Conservation (phyloP, 371 early-diverging fungal genomes). For the Mortierella sp. region DNA sequence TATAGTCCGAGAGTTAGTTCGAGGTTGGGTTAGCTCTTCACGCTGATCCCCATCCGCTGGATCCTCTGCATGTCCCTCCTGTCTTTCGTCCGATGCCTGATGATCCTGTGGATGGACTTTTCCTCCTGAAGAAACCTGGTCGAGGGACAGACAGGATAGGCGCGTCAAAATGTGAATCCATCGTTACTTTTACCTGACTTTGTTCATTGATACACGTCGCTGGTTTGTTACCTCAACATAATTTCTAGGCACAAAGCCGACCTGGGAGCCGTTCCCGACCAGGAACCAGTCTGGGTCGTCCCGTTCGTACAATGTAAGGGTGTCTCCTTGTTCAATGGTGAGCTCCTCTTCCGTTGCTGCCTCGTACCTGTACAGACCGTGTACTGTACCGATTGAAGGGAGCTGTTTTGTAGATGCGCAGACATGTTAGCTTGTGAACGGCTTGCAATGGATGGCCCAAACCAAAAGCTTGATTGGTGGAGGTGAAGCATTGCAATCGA, state of each 20-base stretch:
- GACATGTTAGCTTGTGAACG: no score
- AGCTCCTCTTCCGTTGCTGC: slow-evolving; percentile 84
- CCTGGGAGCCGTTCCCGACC: slow-evolving; percentile 63
- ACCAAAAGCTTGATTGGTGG: no score
- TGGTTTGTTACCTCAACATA: slow-evolving; percentile 70
- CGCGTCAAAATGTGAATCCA: no score
- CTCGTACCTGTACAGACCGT: slow-evolving; percentile 82
- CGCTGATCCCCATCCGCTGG: slow-evolving; percentile 28
- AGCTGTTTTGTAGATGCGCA: slow-evolving; percentile 25
- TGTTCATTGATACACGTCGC: background rate
- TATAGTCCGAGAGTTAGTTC: no score
- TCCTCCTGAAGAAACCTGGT: slow-evolving; percentile 49
- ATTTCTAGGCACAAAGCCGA: slow-evolving; percentile 81
- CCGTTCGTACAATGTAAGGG: slow-evolving; percentile 74
- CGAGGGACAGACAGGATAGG: no score
- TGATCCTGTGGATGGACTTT: slow-evolving; percentile 36
- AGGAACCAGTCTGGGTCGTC: slow-evolving; percentile 87
- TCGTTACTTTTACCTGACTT: background rate
- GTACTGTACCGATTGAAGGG: slow-evolving; percentile 62
- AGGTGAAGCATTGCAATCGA: slow-evolving; percentile 1
- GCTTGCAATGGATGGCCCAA: no score
- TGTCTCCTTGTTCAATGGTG: slow-evolving; percentile 78
- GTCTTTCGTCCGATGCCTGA: no score
- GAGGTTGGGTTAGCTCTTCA: slow-evolving; percentile 23
- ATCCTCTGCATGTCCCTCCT: no score